Percentiles rank a stretch among this genome's conserved stretches.
These are phyloP conservation scores for Amanita brunnescens DNA, from an alignment of 768 basidiomycete species.

Conservation along the genomic window DNA sequence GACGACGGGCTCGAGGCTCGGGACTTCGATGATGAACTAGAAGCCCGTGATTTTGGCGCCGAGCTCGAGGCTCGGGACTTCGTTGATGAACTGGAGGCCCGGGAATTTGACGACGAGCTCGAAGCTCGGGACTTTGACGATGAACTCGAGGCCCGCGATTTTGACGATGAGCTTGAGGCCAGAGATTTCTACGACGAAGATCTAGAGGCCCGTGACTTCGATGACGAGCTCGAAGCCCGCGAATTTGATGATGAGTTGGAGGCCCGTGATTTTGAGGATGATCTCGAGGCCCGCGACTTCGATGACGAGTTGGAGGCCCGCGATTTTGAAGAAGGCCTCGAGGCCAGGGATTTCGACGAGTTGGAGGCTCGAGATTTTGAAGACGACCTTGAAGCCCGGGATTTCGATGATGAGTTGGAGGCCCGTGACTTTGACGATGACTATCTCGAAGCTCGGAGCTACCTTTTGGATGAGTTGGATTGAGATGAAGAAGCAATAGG, in stretches of 20 bases:
- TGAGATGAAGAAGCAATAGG: neutral
- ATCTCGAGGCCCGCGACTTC: neutral
- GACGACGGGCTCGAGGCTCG: slow-evolving; percentile 1
- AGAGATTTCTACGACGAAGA: neutral
- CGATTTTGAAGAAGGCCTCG: neutral
- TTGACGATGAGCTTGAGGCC: too few relatives aligned
- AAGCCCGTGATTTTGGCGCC: too few relatives aligned
- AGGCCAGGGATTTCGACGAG: neutral
- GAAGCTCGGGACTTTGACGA: too few relatives aligned
- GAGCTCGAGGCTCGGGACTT: neutral
- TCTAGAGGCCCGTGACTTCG: neutral
- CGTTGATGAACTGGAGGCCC: too few relatives aligned
- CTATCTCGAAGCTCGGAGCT: neutral
- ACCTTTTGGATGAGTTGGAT: neutral
- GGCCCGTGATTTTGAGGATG: neutral
- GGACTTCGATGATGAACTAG: neutral
- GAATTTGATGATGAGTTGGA: neutral
- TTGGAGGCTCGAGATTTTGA: neutral
- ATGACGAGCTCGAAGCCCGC: neutral
- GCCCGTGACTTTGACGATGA: neutral
- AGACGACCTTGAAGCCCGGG: neutral
- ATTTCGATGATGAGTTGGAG: neutral
- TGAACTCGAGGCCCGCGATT: too few relatives aligned
- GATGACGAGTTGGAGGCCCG: neutral
- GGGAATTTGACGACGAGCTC: neutral